Conservation (phyloP, 192 early-diverging fungal species). For the Thamnidium elegans region DNA sequence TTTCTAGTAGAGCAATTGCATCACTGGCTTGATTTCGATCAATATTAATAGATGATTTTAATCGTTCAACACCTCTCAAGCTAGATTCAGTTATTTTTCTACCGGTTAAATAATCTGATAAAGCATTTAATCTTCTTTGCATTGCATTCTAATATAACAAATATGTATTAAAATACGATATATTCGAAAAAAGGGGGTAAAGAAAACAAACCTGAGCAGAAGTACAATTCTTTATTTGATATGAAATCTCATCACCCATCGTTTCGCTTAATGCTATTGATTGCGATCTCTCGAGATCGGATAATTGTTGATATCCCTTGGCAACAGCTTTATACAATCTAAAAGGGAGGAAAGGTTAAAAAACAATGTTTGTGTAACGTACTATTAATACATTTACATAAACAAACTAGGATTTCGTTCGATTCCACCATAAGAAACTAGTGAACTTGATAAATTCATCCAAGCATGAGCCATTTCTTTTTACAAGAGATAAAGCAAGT, state of each 20-base stretch:
- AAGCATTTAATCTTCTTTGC: constrained; percentile 22
- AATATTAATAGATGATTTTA: constrained; percentile 32
- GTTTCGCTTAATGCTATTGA: neutral
- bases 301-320: constrained; percentile 25
- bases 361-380: neutral
- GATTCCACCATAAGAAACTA: constrained; percentile 24
- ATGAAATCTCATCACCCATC: too few species aligned
- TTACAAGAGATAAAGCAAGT: neutral
- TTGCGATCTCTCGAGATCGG: constrained; percentile 27
- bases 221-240: too few species aligned
- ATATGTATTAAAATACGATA: neutral
- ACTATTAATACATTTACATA: constrained; percentile 17
- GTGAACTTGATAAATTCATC: constrained; percentile 21
- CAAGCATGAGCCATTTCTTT: constrained; percentile 13
- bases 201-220: too few species aligned
- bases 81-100: constrained; percentile 21
- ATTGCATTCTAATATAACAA: neutral
- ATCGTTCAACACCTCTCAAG: constrained; percentile 25
- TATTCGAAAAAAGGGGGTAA: too few species aligned
- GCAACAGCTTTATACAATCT: constrained; percentile 28
- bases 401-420: constrained; percentile 33
- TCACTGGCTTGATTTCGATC: constrained; percentile 25
- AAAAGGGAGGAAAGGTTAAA: neutral
- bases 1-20: constrained; percentile 27
- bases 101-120: constrained; percentile 26